phyloP scores from a whole-genome alignment of 2,329 filamentous ascomycete genomes.

The Pestalotiopsis sp. region DNA sequence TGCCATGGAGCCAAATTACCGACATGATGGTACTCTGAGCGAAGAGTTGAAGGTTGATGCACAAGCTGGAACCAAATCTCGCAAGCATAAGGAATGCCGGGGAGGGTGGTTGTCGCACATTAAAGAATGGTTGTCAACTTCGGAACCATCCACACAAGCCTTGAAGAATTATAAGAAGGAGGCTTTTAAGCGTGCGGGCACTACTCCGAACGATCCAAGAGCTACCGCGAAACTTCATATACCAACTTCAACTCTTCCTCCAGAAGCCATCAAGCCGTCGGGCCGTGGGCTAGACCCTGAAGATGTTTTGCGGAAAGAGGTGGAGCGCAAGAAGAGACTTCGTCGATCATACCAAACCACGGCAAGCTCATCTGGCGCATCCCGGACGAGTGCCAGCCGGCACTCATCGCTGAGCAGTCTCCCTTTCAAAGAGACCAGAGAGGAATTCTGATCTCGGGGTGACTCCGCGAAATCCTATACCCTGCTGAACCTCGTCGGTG shows the following conservation, averaged over 20 bases:
- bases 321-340: slow-evolving; percentile 22
- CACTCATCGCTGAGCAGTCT: slow-evolving; percentile 26
- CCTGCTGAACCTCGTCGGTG: background rate
- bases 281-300: slow-evolving; percentile 45
- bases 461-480: background rate
- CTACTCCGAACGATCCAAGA: slow-evolving; percentile 42
- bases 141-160: slow-evolving; percentile 51
- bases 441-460: background rate
- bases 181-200: slow-evolving; percentile 42
- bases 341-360: slow-evolving; percentile 4
- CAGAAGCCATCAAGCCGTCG: slow-evolving; percentile 45
- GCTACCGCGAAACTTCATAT: slow-evolving; percentile 47
- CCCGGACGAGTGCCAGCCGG: slow-evolving; percentile 23
- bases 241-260: slow-evolving; percentile 44
- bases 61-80: slow-evolving; percentile 18
- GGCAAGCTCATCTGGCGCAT: slow-evolving; percentile 11
- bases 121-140: slow-evolving; percentile 49
- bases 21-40: slow-evolving; percentile 3
- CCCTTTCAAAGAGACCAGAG: slow-evolving; percentile 12
- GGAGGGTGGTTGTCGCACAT: slow-evolving; percentile 42
- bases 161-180: slow-evolving; percentile 46
- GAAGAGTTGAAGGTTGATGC: slow-evolving; percentile 12
- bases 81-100: slow-evolving; percentile 30
- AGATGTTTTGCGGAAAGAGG: slow-evolving; percentile 37
- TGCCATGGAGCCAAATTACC: slow-evolving; percentile 13